phyloP scores from a whole-genome alignment of 495 filamentous ascomycete genomes.

The Podospora sp. region DNA sequence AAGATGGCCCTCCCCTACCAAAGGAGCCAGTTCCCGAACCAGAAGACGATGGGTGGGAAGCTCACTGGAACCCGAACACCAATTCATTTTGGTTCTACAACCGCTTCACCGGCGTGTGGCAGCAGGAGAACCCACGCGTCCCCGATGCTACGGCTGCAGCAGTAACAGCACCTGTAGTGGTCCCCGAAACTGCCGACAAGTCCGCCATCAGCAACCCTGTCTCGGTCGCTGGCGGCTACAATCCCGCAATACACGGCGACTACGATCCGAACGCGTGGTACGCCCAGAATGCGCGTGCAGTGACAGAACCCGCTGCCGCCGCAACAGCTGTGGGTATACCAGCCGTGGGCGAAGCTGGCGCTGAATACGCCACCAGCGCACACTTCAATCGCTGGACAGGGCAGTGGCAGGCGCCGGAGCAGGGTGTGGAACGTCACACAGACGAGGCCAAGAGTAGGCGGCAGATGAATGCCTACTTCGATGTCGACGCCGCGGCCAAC shows the following conservation, averaged over 20 bases:
- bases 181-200: constrained; percentile 35
- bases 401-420: constrained; percentile 75
- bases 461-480: constrained; percentile 94
- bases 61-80: constrained; percentile 73
- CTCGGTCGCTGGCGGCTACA: constrained; percentile 71
- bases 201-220: constrained; percentile 32
- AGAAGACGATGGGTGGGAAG: constrained; percentile 84
- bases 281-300: constrained; percentile 56
- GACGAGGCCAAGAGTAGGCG: constrained; percentile 86
- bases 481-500: constrained; percentile 97
- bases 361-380: constrained; percentile 65
- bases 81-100: constrained; percentile 90
- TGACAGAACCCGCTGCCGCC: constrained; percentile 1
- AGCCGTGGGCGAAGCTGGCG: constrained; percentile 30
- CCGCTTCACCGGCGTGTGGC: constrained; percentile 70
- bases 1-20: constrained; percentile 31
- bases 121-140: constrained; percentile 90
- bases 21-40: constrained; percentile 37
- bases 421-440: constrained; percentile 59
- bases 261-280: constrained; percentile 95
- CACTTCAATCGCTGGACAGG: constrained; percentile 94
- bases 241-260: constrained; percentile 91
- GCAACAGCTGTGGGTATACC: constrained; percentile 12
- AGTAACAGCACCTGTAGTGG: constrained; percentile 28
- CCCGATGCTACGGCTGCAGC: constrained; percentile 42